A percentile compares a stretch with the other conserved stretches of the same genome.
Evolutionary conservation across 495 filamentous ascomycete species (phyloP).

Genomic region (Trypethelium eluteriae): DNA sequence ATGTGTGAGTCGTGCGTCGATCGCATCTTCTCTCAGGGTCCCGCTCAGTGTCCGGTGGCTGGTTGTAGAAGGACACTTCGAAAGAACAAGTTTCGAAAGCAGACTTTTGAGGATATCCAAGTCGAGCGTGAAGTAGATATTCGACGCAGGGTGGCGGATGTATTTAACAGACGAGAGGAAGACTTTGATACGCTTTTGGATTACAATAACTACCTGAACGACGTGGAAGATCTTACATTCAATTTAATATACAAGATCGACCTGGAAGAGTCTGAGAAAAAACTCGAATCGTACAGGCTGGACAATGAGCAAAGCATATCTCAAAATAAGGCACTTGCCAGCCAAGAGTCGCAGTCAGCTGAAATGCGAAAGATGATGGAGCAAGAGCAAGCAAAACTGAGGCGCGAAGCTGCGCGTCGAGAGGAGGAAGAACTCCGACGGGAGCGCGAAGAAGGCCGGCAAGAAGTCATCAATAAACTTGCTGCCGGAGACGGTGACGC

Average conservation of each 20-base stretch:
- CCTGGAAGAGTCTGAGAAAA: slow-evolving; percentile 59
- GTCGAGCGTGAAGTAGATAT: slow-evolving; percentile 96
- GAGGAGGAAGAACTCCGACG: slow-evolving; percentile 52
- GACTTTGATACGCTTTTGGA: slow-evolving; percentile 76
- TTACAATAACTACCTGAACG: slow-evolving; percentile 92
- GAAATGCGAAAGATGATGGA: slow-evolving; percentile 59
- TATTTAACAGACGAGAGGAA: slow-evolving; percentile 82
- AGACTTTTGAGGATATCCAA: slow-evolving; percentile 82
- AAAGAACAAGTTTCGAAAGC: slow-evolving; percentile 70
- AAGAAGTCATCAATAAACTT: slow-evolving; percentile 50
- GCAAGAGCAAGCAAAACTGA: slow-evolving; percentile 54
- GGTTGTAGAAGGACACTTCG: slow-evolving; percentile 79
- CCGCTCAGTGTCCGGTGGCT: slow-evolving; percentile 81
- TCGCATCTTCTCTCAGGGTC: slow-evolving; percentile 84
- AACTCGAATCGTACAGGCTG: slow-evolving; percentile 58
- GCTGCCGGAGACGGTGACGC: slow-evolving; percentile 43
- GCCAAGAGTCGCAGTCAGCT: slow-evolving; percentile 44
- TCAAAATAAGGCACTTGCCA: slow-evolving; percentile 47
- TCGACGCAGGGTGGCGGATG: slow-evolving; percentile 64
- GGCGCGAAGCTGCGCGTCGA: slow-evolving; percentile 47
- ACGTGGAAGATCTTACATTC: slow-evolving; percentile 82
- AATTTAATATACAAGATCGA: slow-evolving; percentile 71
- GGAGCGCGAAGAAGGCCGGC: slow-evolving; percentile 51
- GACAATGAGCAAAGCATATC: slow-evolving; percentile 56
- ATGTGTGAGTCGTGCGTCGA: slow-evolving; percentile 96